Evolutionary conservation across 2,329 filamentous ascomycete species (phyloP).

Genomic region (Pyrenophora tritici-repentis): DNA sequence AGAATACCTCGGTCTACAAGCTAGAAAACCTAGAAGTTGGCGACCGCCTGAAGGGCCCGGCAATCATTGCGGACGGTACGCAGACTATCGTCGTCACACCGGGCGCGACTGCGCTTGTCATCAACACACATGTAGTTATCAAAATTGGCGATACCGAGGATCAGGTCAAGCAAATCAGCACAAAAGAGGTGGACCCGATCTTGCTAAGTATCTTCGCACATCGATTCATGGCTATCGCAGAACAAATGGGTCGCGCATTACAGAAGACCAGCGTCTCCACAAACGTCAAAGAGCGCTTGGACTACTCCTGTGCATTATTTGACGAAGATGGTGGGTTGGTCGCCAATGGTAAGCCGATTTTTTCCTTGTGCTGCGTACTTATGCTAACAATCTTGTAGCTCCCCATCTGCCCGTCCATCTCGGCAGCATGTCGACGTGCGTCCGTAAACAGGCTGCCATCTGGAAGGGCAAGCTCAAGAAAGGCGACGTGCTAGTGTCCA

Average conservation of each 20-base stretch:
- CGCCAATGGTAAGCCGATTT: conserved; percentile 61
- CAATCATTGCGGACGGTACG: conserved; percentile 83
- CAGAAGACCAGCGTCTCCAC: conserved; percentile 81
- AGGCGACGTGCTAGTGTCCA: conserved; percentile 82
- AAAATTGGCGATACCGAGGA: conserved; percentile 69
- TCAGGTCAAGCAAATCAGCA: conserved; percentile 55
- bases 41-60: conserved; percentile 75
- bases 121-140: conserved; percentile 87
- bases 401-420: conserved; percentile 82
- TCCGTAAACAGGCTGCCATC: conserved; percentile 76
- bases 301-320: conserved; percentile 83
- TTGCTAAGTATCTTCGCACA: conserved; percentile 80
- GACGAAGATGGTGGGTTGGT: conserved; percentile 76
- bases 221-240: conserved; percentile 83
- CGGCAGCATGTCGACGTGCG: conserved; percentile 84
- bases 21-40: conserved; percentile 75
- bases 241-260: conserved; percentile 79
- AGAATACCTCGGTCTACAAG: conserved; percentile 81
- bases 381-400: conserved; percentile 48
- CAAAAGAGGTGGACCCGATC: conserved; percentile 71
- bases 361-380: not conserved
- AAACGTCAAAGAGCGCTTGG: conserved; percentile 80
- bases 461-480: conserved; percentile 78
- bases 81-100: conserved; percentile 93
- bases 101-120: conserved; percentile 72